Base-by-base conservation (phyloP, 2,329 filamentous ascomycete species). In the Xylariaceae sp. region DNA sequence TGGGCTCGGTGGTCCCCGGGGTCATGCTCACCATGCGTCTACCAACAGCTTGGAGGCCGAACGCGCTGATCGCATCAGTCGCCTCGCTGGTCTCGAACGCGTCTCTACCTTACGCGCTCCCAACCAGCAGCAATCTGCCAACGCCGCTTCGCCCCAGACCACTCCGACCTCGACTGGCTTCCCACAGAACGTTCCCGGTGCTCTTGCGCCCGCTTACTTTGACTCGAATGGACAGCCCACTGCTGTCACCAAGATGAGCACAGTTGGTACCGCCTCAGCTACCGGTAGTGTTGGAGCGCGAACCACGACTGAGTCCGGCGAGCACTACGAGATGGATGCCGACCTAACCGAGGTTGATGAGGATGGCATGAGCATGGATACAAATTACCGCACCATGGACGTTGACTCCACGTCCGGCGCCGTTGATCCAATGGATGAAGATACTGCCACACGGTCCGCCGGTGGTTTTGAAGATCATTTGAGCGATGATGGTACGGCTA, bases 41-140 rank as follows among this genome's bases (percentile, higher is more conserved):
- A 78, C 79, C 40, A 85, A 79, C 51, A 91, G 85, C 56, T 81
- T 93, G 46, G 90, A 95, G 57, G 89, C 89, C 49, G 90, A 95
- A 65, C 88, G 90, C 53, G 89, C 89, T 49, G 90, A 96, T 66
- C 89, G 91, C 57, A 96, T 97, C 65, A 95, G 89, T 33, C 89
- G 91, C 38, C 81, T 96, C 17, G 87, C 90, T 11, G 91, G 91
- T n/a, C 79, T 96, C 29, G 89, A 95, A 63, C 82, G 87, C 42
- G 83, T 96, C 43, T 83, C 86, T 13, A 87, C 88, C n/a, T 75
- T 85, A 33, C 83, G 87, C 47, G 72, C 78, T 22, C 64, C 68
- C 6, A 54, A 56, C 51, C 50, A 59, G 48, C 48, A 64, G 40
- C 55, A 59, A 36, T 37, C 48, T 19, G 54, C 52, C 46, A 57